Base-by-base conservation (phyloP, 768 basidiomycete species). In the Pleurotus giganteus region DNA sequence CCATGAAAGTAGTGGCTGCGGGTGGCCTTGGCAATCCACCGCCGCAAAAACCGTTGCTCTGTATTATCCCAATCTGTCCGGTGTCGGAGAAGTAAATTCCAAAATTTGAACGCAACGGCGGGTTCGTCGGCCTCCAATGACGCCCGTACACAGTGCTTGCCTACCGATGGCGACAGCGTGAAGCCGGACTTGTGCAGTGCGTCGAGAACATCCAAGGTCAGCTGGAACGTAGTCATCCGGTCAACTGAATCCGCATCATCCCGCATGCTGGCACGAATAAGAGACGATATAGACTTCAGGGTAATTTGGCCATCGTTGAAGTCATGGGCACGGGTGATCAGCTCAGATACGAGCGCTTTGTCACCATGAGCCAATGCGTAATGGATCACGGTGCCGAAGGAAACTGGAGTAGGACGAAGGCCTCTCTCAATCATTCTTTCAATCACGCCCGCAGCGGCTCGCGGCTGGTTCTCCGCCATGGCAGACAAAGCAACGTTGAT, bases 331-430 rank as follows among this genome's bases (percentile, higher is more conserved):
- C 66, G 72, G 23, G 59, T 58, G 26, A 81, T 65, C 61, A 87
- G 67, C 39, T 70, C 61, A 12, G 64, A 56, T 28, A 79, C 79
- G 24, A 88, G 67, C 27, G 70, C 65, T 45, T 60, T 55, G 52
- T 86, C 75, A 24, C 71, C 69, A 44, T 77, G 73, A 19, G 66
- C 58, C 29, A 80, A 66, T 8, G 88, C 85, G 54, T 75, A 71
- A 57, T 86, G 84, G 56, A 89, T 68, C 39, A 86, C 76, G 0
- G 85, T 86, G 27, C 83, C 84, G 66, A 78, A 83, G 39, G 81
- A 78, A 31, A 82, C 74, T 19, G 66, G 68, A 62, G 84, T 80
- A 0, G 85, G 85, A 34, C 60, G 62, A 26, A 86, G 57, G 15
- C 83, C 82, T 23, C 61, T 60, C 13, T 67, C 60, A 1, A 70